Percentiles rank a stretch among this genome's conserved stretches.
These are phyloP conservation scores for Shiraia sp. DNA, from an alignment of 2,329 filamentous ascomycete species.

Conservation along the genomic window DNA sequence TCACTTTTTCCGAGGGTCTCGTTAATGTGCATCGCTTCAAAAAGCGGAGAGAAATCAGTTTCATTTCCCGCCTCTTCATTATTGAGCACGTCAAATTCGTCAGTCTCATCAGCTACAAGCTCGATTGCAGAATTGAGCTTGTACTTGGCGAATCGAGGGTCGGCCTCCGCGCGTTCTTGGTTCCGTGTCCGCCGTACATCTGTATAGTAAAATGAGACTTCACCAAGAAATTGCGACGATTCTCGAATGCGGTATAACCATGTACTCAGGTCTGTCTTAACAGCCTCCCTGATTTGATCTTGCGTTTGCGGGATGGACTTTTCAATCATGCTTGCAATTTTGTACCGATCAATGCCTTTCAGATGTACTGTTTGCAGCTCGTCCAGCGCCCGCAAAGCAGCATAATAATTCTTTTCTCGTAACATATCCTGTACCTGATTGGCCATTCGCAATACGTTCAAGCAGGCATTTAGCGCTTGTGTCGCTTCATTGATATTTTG, in stretches of 20 bases:
- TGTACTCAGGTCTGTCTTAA: slow-evolving; percentile 95
- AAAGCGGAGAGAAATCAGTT: slow-evolving; percentile 91
- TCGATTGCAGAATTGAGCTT: slow-evolving; percentile 96
- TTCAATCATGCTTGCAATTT: slow-evolving; percentile 93
- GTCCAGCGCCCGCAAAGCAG: slow-evolving; percentile 87
- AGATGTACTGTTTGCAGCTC: slow-evolving; percentile 96
- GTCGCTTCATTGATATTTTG: slow-evolving; percentile 96
- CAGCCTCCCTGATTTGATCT: slow-evolving; percentile 89
- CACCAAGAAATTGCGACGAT: slow-evolving; percentile 92
- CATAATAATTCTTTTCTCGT: slow-evolving; percentile 92
- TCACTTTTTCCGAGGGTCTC: slow-evolving; percentile 91
- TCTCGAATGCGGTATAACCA: slow-evolving; percentile 96
- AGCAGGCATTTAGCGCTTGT: slow-evolving; percentile 83
- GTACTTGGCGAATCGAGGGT: slow-evolving; percentile 77
- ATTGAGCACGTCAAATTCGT: slow-evolving; percentile 93
- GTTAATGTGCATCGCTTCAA: slow-evolving; percentile 95
- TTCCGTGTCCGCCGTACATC: slow-evolving; percentile 82
- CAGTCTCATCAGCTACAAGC: slow-evolving; percentile 89
- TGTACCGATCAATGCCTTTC: slow-evolving; percentile 91
- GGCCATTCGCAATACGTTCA: slow-evolving; percentile 88
- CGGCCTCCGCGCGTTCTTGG: slow-evolving; percentile 77
- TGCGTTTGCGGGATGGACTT: slow-evolving; percentile 92
- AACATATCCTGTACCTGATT: slow-evolving; percentile 94
- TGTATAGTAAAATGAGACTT: slow-evolving; percentile 96
- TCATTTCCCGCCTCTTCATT: slow-evolving; percentile 82